phyloP scores from a whole-genome alignment of 164 flowering plant genomes.

The Magnolia changhungtana region DNA sequence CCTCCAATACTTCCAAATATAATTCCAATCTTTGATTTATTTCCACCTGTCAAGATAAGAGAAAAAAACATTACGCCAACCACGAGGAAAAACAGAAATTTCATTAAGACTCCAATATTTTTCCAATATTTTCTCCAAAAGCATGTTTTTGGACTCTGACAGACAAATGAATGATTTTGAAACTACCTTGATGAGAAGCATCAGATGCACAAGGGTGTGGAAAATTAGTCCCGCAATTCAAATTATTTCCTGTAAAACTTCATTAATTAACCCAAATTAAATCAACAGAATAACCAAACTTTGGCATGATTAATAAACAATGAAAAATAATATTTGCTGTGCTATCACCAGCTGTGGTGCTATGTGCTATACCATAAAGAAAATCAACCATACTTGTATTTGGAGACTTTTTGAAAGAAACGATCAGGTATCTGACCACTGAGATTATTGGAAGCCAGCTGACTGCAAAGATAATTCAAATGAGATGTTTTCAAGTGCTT shows the following conservation, averaged over 20 bases:
- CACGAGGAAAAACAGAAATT: neutral
- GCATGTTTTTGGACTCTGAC: neutral
- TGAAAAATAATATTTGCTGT: neutral
- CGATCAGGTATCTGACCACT: constrained; percentile 62
- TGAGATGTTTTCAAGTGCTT: too few relatives aligned
- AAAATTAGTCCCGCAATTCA: constrained; percentile 55
- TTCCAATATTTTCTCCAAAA: neutral
- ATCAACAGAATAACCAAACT: neutral
- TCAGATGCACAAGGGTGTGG: constrained; percentile 47
- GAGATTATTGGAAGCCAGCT: constrained; percentile 68
- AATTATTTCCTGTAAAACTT: constrained; percentile 75
- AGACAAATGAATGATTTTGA: neutral
- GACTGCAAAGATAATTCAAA: constrained; percentile 45
- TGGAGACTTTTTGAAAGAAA: constrained; percentile 46
- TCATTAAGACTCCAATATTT: neutral
- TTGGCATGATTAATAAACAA: neutral
- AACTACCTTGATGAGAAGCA: constrained; percentile 43
- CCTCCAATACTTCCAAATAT: constrained; percentile 64
- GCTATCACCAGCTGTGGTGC: neutral
- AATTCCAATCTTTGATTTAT: constrained; percentile 57
- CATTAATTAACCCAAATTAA: constrained; percentile 17
- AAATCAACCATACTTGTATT: constrained; percentile 60
- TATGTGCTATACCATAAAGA: neutral
- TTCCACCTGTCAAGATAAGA: constrained; percentile 36
- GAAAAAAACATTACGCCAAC: neutral